phyloP scores from a whole-genome alignment of 305 asterid genomes.

The Fraxinus albicans region DNA sequence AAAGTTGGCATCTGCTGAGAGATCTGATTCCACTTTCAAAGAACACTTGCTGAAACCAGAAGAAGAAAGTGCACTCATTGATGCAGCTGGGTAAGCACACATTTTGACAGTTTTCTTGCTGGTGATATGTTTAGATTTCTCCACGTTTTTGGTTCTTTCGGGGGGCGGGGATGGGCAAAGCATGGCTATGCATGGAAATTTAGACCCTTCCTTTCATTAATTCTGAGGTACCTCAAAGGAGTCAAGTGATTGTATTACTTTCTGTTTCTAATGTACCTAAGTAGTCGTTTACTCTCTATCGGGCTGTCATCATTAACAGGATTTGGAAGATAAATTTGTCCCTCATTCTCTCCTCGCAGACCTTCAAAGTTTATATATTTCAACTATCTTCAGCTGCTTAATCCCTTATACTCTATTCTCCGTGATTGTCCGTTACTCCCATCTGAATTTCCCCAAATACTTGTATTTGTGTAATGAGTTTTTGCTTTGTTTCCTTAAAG shows the following conservation, averaged over 20 bases:
- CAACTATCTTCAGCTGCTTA: not conserved
- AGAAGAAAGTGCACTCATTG: constrained; percentile 67
- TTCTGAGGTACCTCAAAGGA: not conserved
- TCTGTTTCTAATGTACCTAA: constrained; percentile 8
- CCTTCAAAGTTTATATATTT: not conserved
- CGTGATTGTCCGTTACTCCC: too few species aligned
- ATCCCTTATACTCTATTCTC: too few species aligned
- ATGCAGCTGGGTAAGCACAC: constrained; percentile 59
- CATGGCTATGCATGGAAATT: not conserved
- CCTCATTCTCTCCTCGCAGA: not conserved
- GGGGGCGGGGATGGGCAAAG: not conserved
- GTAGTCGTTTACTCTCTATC: not conserved
- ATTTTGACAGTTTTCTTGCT: constrained; percentile 21
- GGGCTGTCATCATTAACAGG: not conserved
- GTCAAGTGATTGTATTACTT: constrained; percentile 3
- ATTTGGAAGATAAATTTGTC: not conserved
- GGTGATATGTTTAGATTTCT: not conserved
- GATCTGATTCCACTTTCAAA: constrained; percentile 61
- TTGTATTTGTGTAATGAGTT: too few species aligned
- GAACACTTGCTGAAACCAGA: constrained; percentile 77
- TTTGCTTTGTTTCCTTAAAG: too few species aligned
- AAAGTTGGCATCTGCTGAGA: constrained; percentile 72
- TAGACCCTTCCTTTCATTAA: constrained; percentile 4
- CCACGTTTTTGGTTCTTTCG: not conserved
- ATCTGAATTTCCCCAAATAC: too few species aligned